Evolutionary conservation across 768 basidiomycete species (phyloP).

Genomic region (Leccinum rimulosum): DNA sequence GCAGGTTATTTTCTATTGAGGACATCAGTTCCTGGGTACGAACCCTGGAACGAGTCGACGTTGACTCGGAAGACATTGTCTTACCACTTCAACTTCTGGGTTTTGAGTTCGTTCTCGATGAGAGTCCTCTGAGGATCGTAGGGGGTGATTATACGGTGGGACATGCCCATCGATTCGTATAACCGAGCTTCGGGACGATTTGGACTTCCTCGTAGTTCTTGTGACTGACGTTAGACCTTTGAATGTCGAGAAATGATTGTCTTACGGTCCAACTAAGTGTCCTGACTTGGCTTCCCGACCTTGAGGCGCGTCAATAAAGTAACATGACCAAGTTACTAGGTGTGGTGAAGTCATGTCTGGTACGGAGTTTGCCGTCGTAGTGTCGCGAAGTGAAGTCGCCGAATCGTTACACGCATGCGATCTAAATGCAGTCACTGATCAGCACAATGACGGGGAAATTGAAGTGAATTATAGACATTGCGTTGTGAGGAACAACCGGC

Average conservation of each 20-base stretch:
- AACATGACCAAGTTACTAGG: conserved; percentile 29
- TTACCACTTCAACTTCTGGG: conserved; percentile 46
- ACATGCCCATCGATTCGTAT: conserved; percentile 43
- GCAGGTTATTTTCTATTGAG: conserved; percentile 10
- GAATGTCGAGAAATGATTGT: neutral
- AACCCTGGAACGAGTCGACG: conserved; percentile 81
- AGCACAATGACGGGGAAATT: neutral
- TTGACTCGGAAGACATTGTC: conserved; percentile 62
- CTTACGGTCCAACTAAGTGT: conserved; percentile 38
- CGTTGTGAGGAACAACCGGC: conserved; percentile 52
- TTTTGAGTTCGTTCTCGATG: conserved; percentile 56
- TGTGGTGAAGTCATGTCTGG: conserved; percentile 46
- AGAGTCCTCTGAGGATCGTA: conserved; percentile 67
- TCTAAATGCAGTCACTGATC: conserved; percentile 41
- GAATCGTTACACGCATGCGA: conserved; percentile 65
- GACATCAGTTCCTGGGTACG: conserved; percentile 7
- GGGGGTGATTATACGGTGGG: conserved; percentile 67
- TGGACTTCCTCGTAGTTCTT: conserved; percentile 62
- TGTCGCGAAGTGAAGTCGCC: conserved; percentile 64
- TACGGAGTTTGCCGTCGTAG: conserved; percentile 58
- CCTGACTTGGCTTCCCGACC: conserved; percentile 31
- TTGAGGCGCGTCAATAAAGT: conserved; percentile 37
- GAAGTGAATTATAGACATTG: conserved; percentile 56
- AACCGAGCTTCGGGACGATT: conserved; percentile 49
- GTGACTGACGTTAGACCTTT: conserved; percentile 1